Evolutionary conservation across 768 basidiomycete genomes (phyloP).

Genomic region (Daedaleopsis sinensis): DNA sequence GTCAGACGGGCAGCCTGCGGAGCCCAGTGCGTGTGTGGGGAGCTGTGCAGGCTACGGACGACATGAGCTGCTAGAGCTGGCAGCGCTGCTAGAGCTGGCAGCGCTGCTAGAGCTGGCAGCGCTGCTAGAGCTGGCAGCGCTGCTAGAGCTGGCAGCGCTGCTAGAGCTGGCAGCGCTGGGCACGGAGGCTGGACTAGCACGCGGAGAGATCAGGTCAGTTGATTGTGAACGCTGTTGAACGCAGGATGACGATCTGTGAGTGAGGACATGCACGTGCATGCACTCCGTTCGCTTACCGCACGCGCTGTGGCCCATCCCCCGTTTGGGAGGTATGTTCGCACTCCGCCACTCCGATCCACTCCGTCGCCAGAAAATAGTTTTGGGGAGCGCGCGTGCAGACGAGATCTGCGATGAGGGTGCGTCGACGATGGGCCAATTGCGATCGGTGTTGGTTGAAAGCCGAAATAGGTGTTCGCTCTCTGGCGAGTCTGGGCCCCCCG

Average conservation of each 20-base stretch:
- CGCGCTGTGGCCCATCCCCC: constrained; percentile 2
- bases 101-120: too few relatives aligned
- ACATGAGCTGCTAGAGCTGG: neutral
- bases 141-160: too few relatives aligned
- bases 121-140: too few relatives aligned
- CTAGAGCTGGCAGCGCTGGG: too few relatives aligned
- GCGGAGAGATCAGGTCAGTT: neutral
- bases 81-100: too few relatives aligned
- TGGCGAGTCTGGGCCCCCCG: constrained; percentile 23
- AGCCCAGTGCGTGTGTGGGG: constrained; percentile 11
- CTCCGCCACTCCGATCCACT: constrained; percentile 13
- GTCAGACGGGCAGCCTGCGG: constrained; percentile 7
- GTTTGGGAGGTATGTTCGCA: constrained; percentile 11
- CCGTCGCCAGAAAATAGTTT: constrained; percentile 10
- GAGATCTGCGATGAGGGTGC: constrained; percentile 13
- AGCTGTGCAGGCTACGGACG: neutral
- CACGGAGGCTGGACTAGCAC: constrained; percentile 10
- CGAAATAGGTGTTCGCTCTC: constrained; percentile 21
- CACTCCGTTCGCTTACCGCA: neutral
- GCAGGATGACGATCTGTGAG: too few relatives aligned
- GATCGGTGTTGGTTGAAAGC: constrained; percentile 16
- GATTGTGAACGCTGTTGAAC: too few relatives aligned
- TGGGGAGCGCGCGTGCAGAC: constrained; percentile 11
- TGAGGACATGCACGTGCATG: too few relatives aligned
- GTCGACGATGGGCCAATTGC: neutral